Evolutionary conservation across 495 filamentous ascomycete species (phyloP), one percentile per base, ranked within the genome.

Genomic region (Stereocaulon alpinum): DNA sequence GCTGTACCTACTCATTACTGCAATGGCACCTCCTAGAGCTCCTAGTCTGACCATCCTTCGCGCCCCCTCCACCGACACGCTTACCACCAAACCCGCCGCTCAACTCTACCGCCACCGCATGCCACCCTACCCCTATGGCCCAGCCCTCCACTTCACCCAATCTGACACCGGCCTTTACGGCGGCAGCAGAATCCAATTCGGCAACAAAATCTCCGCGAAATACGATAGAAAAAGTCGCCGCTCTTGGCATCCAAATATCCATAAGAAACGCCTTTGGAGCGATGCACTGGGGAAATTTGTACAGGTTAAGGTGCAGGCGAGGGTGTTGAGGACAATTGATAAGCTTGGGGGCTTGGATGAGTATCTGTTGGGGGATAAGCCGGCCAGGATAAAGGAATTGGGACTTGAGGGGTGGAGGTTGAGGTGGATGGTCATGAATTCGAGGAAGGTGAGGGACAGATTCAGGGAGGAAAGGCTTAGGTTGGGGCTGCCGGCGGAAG

Each of bases 311-410:
- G 76, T 97, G 52, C 91, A 86, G 3, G 78, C 87, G 56, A 76
- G 82, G 45, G 87, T 89, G 10, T 71, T 98, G 65, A 78, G 88
- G 69, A 96, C 91, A 44, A 87, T 98, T 64, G 81, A 89, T 67
- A 95, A 91, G 66, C 76, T 80, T 14, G 92, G 92, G 30, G 90
- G 93, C 22, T 73, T 98, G 61, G 93, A 98, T 72, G 83, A 88
- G 60, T 98, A 98, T 72, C 74, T 98, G 34, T 73, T 96, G 6
- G 87, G 87, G 45, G 78, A 80, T 66, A 88, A 86, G 69, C 70
- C 84, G 14, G 79, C 72, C 40, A 76, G 94, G 58, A 75, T 97
- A 47, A 88, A 83, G 75, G 88, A 94, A 64, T 74, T 98, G 57
- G 93, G 93, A 4, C 79, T 89, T 55, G 85, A 82, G 61, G 93